These are phyloP conservation scores for Metschnikowia kofuensis DNA, from an alignment of 805 yeast genomes.

Conservation along the genomic window DNA sequence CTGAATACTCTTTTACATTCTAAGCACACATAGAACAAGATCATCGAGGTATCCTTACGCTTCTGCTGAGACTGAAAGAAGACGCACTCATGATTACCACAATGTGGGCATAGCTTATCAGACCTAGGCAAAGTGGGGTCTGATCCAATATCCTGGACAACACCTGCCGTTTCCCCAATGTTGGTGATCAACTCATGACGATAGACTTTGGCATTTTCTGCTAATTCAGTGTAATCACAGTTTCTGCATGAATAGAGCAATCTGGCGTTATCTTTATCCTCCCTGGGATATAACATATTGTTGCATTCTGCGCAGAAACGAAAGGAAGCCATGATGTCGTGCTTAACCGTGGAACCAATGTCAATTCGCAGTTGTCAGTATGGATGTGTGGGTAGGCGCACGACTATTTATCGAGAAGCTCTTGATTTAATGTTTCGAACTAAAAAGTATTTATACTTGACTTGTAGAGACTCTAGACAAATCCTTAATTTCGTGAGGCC, in stretches of 20 bases:
- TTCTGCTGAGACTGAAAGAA: constrained; percentile 96
- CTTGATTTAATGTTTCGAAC: not conserved
- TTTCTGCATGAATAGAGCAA: constrained; percentile 90
- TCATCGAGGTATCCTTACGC: constrained; percentile 94
- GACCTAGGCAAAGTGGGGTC: constrained; percentile 98
- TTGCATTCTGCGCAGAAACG: constrained; percentile 96
- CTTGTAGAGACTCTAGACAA: too few relatives aligned
- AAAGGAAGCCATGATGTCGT: constrained; percentile 73
- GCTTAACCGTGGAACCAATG: not conserved
- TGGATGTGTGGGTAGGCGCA: constrained; percentile 3
- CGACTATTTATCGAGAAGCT: not conserved
- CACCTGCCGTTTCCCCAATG: constrained; percentile 96
- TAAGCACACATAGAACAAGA: constrained; percentile 86
- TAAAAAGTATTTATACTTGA: too few relatives aligned
- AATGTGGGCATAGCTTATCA: constrained; percentile 88
- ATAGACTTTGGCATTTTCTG: constrained; percentile 82
- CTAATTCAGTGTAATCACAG: constrained; percentile 89
- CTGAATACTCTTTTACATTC: constrained; percentile 76
- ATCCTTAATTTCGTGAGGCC: too few relatives aligned
- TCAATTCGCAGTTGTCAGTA: not conserved
- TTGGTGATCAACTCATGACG: constrained; percentile 90
- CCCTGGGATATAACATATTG: constrained; percentile 97
- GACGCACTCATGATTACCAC: constrained; percentile 86
- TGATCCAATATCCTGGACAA: constrained; percentile 88
- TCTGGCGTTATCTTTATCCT: constrained; percentile 76